phyloP scores from a whole-genome alignment of 73 alveolate species.

The Effrenium voratum region DNA sequence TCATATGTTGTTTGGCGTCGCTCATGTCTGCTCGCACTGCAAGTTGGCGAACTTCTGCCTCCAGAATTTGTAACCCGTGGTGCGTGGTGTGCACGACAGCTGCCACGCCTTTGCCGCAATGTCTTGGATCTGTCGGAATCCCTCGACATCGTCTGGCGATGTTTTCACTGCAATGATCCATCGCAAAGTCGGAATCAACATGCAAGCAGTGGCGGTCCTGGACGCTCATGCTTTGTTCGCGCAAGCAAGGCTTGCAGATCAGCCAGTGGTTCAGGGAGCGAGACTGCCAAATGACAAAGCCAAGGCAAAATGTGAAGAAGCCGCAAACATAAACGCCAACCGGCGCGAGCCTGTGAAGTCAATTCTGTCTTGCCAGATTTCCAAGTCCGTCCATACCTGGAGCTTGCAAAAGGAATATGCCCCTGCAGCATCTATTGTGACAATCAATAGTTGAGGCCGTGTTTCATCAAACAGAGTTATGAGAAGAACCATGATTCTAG shows the following conservation, averaged over 20 bases:
- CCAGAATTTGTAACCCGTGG: too few species aligned
- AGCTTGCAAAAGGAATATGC: neutral
- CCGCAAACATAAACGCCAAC: neutral
- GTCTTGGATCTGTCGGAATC: constrained; percentile 49
- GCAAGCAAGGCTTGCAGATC: constrained; percentile 85
- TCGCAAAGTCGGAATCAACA: neutral
- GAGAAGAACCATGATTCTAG: too few species aligned
- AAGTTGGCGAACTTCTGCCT: constrained; percentile 70
- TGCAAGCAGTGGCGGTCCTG: constrained; percentile 5
- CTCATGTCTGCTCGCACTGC: constrained; percentile 37
- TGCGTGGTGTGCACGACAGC: too few species aligned
- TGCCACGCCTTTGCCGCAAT: constrained; percentile 27
- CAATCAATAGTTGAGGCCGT: too few species aligned
- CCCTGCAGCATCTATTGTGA: too few species aligned
- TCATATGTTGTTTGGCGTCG: constrained; percentile 70
- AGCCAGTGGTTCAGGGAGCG: constrained; percentile 63
- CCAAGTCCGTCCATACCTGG: constrained; percentile 74
- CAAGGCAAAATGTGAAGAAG: neutral
- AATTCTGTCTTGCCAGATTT: constrained; percentile 38
- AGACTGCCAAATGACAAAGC: constrained; percentile 1
- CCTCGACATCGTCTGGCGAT: constrained; percentile 45
- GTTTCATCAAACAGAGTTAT: too few species aligned
- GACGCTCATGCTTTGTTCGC: constrained; percentile 67
- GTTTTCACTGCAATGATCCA: neutral
- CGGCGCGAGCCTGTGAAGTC: constrained; percentile 50